Evolutionary conservation across 768 basidiomycete species (phyloP), one percentile per base, ranked within the genome.

Genomic region (Tricholoma furcatifolium): DNA sequence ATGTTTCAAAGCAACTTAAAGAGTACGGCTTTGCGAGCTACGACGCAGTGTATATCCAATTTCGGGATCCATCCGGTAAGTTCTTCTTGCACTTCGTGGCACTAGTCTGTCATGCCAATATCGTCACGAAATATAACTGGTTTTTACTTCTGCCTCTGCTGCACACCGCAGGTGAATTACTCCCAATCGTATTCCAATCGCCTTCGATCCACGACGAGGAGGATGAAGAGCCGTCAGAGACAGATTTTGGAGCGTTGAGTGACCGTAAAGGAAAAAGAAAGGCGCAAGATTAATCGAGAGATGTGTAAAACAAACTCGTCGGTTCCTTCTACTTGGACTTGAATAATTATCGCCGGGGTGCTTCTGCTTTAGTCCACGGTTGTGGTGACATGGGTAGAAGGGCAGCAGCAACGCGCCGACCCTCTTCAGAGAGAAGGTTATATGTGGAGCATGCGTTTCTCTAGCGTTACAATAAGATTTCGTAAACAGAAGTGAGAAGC

Each of bases 361-460:
- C 27, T 50, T 58, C 55, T 38, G 64, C 56, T 62, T 74, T 78
- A 40, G 68, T 66, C 88, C 87, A 88, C n/a, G 67, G 40, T 31
- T 72, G 74, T 39, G 78, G 75, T 6, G 73, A 68, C 15, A 85
- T 58, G 4, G 94, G 93, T 17, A 95, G 74, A n/a, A 97, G 69
- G 2, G 94, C 95, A 12, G 91, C 94, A 36, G 93, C 91, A 11
- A 98, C 92, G 21, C 88, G 85, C 47, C 96, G 77, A 6, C 96
- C 96, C 70, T 99, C 96, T 67, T 99, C 96, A 0, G 88, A 71
- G 42, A 99, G 77, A 20, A 99, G 67, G 67, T 99, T 98, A 69
- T 94, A 99, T 0, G 96, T 98, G 23, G 95, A 88, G 61, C 92
- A 94, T 15, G 95, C 96, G 65, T 95, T 97, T 62, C 91, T 76